Conservation (phyloP, 2,329 filamentous ascomycete species). For the Pestalotiopsis sp. region DNA sequence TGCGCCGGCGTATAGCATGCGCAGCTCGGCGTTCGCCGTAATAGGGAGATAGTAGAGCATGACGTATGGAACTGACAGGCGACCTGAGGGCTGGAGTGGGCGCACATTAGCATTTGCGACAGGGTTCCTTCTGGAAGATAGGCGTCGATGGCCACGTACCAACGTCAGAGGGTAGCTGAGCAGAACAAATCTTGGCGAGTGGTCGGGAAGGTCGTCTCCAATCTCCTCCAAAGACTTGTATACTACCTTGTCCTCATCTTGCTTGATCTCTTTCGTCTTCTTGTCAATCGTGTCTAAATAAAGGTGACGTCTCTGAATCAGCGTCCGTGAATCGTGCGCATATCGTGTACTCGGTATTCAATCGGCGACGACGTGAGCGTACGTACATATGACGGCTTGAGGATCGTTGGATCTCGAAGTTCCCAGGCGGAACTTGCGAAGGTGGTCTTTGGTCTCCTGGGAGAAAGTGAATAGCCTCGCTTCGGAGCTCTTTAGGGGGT, state of each 20-base stretch:
- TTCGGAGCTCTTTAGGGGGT: conserved; percentile 67
- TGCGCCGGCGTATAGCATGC: conserved; percentile 94
- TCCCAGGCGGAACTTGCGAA: conserved; percentile 91
- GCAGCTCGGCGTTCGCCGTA: conserved; percentile 82
- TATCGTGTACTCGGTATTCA: not conserved
- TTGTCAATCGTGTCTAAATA: conserved; percentile 62
- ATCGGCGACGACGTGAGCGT: conserved; percentile 28
- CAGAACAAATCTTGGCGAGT: conserved; percentile 85
- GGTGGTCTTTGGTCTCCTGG: conserved; percentile 81
- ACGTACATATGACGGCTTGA: conserved; percentile 92
- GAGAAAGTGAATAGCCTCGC: conserved; percentile 92
- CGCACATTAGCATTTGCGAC: not conserved
- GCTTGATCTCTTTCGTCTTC: conserved; percentile 84
- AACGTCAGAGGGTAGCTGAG: conserved; percentile 89
- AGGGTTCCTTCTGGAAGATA: not conserved
- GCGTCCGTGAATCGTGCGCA: not conserved
- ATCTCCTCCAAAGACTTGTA: conserved; percentile 83
- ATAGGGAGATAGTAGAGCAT: conserved; percentile 92
- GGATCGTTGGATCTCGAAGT: conserved; percentile 86
- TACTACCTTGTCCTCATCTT: conserved; percentile 73
- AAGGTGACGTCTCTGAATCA: not conserved
- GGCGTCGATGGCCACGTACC: conserved; percentile 49
- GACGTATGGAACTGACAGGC: conserved; percentile 88
- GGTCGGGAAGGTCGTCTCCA: conserved; percentile 87
- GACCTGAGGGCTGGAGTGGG: conserved; percentile 68